phyloP scores from a whole-genome alignment of 805 yeast genomes.

The Candida glaebosa region DNA sequence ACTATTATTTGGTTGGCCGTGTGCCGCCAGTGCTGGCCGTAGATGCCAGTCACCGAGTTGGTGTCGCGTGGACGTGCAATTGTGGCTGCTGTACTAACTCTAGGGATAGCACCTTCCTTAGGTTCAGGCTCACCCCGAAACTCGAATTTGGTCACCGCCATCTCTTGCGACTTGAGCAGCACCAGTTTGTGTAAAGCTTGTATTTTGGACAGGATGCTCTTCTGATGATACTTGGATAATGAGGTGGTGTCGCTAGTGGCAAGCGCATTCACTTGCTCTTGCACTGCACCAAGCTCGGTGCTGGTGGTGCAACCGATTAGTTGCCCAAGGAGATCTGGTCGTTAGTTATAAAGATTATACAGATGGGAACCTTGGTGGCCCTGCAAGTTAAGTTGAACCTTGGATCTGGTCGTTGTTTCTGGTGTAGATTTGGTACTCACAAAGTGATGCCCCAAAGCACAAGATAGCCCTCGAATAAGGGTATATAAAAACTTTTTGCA shows the following conservation, averaged over 20 bases:
- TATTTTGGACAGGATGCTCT: conserved; percentile 17
- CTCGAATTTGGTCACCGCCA: conserved; percentile 16
- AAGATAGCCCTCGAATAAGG: too few relatives aligned
- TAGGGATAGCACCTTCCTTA: too few relatives aligned
- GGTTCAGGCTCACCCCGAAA: conserved; percentile 35
- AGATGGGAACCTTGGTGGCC: too few relatives aligned
- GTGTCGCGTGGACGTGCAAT: neutral
- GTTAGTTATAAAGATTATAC: too few relatives aligned
- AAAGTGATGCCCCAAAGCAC: too few relatives aligned
- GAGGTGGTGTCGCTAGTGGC: conserved; percentile 8
- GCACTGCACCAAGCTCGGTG: conserved; percentile 1
- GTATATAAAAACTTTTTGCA: too few relatives aligned
- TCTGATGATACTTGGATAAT: conserved; percentile 16
- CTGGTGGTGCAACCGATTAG: conserved; percentile 8
- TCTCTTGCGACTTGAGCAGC: conserved; percentile 16
- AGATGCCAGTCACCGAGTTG: neutral
- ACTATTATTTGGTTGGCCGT: neutral
- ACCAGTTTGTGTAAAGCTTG: conserved; percentile 17
- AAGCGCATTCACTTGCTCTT: conserved; percentile 8
- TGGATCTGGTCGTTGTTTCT: too few relatives aligned
- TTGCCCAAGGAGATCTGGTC: conserved; percentile 7
- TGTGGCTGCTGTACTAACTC: too few relatives aligned
- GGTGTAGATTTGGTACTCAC: too few relatives aligned
- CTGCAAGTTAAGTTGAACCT: too few relatives aligned
- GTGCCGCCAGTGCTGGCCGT: neutral